These are phyloP conservation scores for Hypoxylon sp. DNA, from an alignment of 2,329 filamentous ascomycete species.

Conservation along the genomic window DNA sequence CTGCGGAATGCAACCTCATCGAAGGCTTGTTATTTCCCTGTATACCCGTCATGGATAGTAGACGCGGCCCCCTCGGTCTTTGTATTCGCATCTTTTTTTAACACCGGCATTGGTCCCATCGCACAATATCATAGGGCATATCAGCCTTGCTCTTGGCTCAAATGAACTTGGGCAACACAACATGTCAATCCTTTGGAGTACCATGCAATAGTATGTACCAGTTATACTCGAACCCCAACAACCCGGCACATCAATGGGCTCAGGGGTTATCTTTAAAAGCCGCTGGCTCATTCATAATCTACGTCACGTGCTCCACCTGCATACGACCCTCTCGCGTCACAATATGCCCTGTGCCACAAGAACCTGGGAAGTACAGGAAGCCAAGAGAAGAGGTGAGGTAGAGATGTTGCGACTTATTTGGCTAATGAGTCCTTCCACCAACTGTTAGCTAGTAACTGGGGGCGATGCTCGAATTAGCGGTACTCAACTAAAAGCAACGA, in stretches of 20 bases:
- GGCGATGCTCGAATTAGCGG: conserved; percentile 18
- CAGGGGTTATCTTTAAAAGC: conserved; percentile 23
- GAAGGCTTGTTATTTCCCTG: conserved; percentile 45
- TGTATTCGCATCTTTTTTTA: conserved; percentile 43
- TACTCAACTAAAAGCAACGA: conserved; percentile 41
- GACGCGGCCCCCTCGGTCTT: conserved; percentile 32
- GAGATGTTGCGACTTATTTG: conserved; percentile 20
- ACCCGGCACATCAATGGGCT: conserved; percentile 32
- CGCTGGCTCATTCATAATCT: conserved; percentile 23
- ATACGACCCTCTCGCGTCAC: conserved; percentile 42
- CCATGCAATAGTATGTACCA: conserved; percentile 37
- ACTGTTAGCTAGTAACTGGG: conserved; percentile 22
- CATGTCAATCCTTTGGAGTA: conserved; percentile 42
- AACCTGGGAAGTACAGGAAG: conserved; percentile 20
- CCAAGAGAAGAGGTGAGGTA: conserved; percentile 18
- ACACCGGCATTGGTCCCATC: conserved; percentile 32
- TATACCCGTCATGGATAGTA: conserved; percentile 45
- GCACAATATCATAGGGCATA: conserved; percentile 36
- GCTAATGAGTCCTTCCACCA: conserved; percentile 26
- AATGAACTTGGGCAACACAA: conserved; percentile 37
- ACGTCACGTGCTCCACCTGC: conserved; percentile 39
- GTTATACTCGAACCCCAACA: conserved; percentile 37
- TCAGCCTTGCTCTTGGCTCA: conserved; percentile 39
- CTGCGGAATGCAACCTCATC: conserved; percentile 46
- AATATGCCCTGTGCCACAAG: conserved; percentile 36